Percentiles rank a stretch among this genome's conserved stretches.
Evolutionary conservation across 225 moss, liverwort and hornwort species (phyloP).

Genomic region (Rhytidiadelphus loreus): DNA sequence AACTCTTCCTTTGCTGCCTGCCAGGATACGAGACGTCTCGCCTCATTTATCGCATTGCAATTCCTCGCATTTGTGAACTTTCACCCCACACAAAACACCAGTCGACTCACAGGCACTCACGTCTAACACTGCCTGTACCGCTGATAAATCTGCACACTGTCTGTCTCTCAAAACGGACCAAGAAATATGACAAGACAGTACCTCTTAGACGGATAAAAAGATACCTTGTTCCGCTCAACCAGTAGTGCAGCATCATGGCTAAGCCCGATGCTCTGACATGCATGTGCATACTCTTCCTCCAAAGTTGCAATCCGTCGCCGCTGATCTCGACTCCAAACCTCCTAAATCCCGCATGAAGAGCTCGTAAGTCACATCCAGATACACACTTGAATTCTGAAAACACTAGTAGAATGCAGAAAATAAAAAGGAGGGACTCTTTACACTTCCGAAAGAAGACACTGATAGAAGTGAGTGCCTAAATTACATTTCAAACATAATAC

Average conservation of each 20-base stretch:
- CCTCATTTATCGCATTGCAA: background rate
- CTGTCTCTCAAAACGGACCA: background rate
- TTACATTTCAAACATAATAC: background rate
- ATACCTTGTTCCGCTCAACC: constrained; percentile 56
- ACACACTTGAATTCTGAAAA: background rate
- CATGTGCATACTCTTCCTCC: constrained; percentile 50
- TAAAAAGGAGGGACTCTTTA: background rate
- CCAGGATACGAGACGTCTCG: background rate
- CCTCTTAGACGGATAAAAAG: background rate
- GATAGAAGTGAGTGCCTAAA: background rate
- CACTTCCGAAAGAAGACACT: background rate
- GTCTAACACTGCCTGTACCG: background rate
- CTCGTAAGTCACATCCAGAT: constrained; percentile 1
- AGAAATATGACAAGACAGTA: background rate
- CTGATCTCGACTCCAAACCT: constrained; percentile 81
- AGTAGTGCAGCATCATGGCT: constrained; percentile 72
- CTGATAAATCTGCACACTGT: background rate
- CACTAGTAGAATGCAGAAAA: background rate
- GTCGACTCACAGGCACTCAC: background rate
- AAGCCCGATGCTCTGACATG: constrained; percentile 74
- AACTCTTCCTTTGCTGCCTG: constrained; percentile 62
- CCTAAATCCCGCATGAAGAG: constrained; percentile 26
- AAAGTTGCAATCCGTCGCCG: constrained; percentile 56
- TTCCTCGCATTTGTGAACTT: background rate
- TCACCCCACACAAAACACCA: background rate